Evolutionary conservation across 306 rosid species (phyloP), one percentile per base, ranked within the genome.

Genomic region (Albizia julibrissin): DNA sequence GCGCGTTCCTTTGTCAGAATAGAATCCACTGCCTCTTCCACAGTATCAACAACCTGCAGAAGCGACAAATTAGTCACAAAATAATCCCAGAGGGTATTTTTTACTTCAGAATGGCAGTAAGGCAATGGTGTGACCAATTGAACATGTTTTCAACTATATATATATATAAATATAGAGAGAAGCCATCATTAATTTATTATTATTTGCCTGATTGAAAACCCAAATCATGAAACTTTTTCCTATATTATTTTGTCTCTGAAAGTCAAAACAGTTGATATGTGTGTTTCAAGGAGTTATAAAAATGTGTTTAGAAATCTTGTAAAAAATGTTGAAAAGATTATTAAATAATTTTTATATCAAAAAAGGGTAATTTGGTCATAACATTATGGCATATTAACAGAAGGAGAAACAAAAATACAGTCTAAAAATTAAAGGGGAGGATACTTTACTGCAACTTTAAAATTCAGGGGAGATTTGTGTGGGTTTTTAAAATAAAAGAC

Each of bases 41-140:
- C 94, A 3, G 88, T 86, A 82, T 93, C 89, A 78, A 91, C 95
- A 84, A 91, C 94, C 95, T 93, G 89, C 88, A 85, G 59, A 83
- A 81, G 72, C 31, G 58, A 78, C 8, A 6, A 54, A 22, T 82
- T 68, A 8, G 73, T 39, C 9, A 67, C 34, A 67, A 74, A 59
- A 33, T 59, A 68, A 77, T 74, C 59, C 65, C 39, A 64, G 69
- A 8, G 47, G 24, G 39, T 46, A 9, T 39, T 10, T 39, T 10
- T 68, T 24, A 68, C 73, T 39, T 37, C 73, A 70, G 74, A 42
- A 42, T 42, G 33, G 33, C 74, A 40, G 46, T 69, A 46, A 49
- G 56, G 56, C 6, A 16, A 49, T 16, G 56, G n/a, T 49, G 56
- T 49, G 56, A 49, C n/a, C 56, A 49, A 49, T 16, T 49, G 8